Evolutionary conservation across 2,329 filamentous ascomycete species (phyloP), one percentile per base, ranked within the genome.

Genomic region (Ilyonectria robusta): DNA sequence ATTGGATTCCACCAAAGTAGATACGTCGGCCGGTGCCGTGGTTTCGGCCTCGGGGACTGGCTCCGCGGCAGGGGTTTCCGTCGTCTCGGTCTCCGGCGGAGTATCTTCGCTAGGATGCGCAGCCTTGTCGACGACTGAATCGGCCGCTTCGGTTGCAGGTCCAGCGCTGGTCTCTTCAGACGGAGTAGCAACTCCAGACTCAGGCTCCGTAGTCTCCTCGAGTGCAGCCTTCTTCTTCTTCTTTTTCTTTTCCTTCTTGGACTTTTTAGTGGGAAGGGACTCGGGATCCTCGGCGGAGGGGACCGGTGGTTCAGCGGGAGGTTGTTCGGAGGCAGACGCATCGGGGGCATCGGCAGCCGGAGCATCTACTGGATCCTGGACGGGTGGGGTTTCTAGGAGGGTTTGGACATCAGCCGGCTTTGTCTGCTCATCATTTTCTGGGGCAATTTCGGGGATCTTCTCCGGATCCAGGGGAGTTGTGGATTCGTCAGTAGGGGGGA

Each of bases 181-280:
- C 44, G 68, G 55, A 48, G 66, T 33, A 29, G 59, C 64, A 50
- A 68, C 59, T 23, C 53, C 68, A 59, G 72, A 70, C 26, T 70
- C 71, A 40, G 66, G 57, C 58, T 69, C 70, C 35, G 56, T 60
- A 19, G 59, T 50, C 33, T 74, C 75, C 47, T 75, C 72, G 11
- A 74, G 56, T 21, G 63, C 70, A 8, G 69, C 62, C 66, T 74
- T 75, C 67, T 79, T 80, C 73, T 76, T 80, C 56, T 77, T 78
- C 68, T 75, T 80, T 59, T 77, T 80, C 64, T 77, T 81, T 2
- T 79, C 77, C 64, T 79, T 81, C 70, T 80, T 80, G 17, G 78
- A 79, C 56, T 77, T 80, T 6, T 66, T 67, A n/a, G 76, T 46
- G 35, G 61, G 51, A 33, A 69, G 42, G 11, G 63, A 44, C 33